phyloP scores from a whole-genome alignment of 768 basidiomycete species.

The Suillus paluster region DNA sequence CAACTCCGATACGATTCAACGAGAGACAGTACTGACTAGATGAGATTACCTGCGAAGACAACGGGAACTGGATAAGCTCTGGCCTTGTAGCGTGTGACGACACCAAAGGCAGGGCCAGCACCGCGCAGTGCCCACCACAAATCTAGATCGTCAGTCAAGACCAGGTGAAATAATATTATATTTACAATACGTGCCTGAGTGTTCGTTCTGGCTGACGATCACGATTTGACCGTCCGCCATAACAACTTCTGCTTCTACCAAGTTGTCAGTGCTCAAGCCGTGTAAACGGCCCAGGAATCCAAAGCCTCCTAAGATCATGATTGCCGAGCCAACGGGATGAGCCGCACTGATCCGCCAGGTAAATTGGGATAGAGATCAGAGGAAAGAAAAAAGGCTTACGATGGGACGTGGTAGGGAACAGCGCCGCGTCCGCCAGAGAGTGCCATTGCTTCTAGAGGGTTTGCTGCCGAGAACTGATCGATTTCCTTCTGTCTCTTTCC shows the following conservation, averaged over 20 bases:
- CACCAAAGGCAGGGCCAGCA: constrained; percentile 80
- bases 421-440: constrained; percentile 51
- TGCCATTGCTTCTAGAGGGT: constrained; percentile 66
- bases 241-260: constrained; percentile 92
- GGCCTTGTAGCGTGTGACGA: constrained; percentile 89
- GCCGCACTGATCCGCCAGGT: constrained; percentile 56
- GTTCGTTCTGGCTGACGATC: constrained; percentile 70
- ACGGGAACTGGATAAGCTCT: constrained; percentile 89
- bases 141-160: constrained; percentile 47
- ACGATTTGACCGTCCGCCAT: constrained; percentile 89
- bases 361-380: constrained; percentile 10
- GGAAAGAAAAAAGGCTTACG: constrained; percentile 48
- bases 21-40: constrained; percentile 65
- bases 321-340: constrained; percentile 78
- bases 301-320: constrained; percentile 87
- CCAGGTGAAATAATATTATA: not conserved
- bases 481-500: constrained; percentile 86
- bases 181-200: constrained; percentile 57
- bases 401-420: constrained; percentile 82
- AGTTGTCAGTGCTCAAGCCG: constrained; percentile 87
- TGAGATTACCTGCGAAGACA: constrained; percentile 90
- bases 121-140: constrained; percentile 90
- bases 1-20: not conserved
- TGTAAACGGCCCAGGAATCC: constrained; percentile 84
- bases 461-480: constrained; percentile 72